A percentile compares a stretch with the other conserved stretches of the same genome.
phyloP scores from a whole-genome alignment of 495 filamentous ascomycete genomes.

The Penicillium chermesinum region DNA sequence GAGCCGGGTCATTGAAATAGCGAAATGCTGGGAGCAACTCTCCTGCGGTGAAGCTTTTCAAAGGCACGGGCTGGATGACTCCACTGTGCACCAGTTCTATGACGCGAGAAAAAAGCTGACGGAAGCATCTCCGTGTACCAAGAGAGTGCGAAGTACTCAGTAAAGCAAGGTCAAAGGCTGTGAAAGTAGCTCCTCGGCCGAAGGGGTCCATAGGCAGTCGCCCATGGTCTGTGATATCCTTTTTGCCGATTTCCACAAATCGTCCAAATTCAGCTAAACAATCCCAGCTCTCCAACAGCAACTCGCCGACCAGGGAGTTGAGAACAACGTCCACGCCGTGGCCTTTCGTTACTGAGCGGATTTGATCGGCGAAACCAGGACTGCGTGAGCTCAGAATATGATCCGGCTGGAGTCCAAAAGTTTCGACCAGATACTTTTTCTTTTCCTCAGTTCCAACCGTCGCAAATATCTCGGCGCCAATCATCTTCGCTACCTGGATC shows the following conservation, averaged over 20 bases:
- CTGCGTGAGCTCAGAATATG: slow-evolving; percentile 49
- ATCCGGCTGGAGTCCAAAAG: slow-evolving; percentile 30
- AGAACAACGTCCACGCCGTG: slow-evolving; percentile 53
- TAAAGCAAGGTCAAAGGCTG: slow-evolving; percentile 12
- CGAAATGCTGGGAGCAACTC: neutral
- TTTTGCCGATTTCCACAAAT: slow-evolving; percentile 45
- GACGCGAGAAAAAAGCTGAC: neutral
- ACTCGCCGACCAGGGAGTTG: slow-evolving; percentile 42
- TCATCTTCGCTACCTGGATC: slow-evolving; percentile 32
- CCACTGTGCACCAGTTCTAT: neutral
- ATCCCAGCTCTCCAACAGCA: slow-evolving; percentile 38
- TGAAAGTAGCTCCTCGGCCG: slow-evolving; percentile 13
- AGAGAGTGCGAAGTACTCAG: slow-evolving; percentile 12
- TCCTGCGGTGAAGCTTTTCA: neutral
- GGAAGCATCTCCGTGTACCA: neutral
- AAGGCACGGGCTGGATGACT: neutral
- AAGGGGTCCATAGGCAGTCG: slow-evolving; percentile 18
- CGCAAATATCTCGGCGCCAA: slow-evolving; percentile 37
- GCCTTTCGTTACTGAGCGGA: slow-evolving; percentile 41
- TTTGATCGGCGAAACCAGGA: slow-evolving; percentile 33
- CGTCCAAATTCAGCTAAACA: slow-evolving; percentile 43
- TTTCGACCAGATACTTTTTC: slow-evolving; percentile 25
- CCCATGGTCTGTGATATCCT: slow-evolving; percentile 27
- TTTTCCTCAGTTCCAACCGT: slow-evolving; percentile 44
- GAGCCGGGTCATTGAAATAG: neutral